Evolutionary conservation across 257 asterid species (phyloP).

Genomic region (Solanum sejunctum): DNA sequence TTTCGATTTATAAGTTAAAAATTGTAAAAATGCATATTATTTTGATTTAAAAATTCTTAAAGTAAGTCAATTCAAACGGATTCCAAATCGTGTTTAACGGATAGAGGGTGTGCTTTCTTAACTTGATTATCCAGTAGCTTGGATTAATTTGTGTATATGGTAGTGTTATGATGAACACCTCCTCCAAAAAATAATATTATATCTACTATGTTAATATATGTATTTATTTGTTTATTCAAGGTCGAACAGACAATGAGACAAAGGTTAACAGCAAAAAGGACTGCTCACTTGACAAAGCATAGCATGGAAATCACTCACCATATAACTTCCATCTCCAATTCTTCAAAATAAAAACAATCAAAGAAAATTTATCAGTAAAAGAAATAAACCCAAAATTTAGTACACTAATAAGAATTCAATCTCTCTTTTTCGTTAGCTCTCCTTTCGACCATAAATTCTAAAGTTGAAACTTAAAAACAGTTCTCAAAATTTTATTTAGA

Average conservation of each 20-base stretch:
- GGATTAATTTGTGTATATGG: background rate
- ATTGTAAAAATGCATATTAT: no score
- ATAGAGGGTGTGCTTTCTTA: background rate
- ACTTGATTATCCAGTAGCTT: background rate
- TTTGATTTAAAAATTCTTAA: no score
- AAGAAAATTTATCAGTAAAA: background rate
- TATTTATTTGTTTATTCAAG: conserved; percentile 5
- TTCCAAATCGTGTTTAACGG: background rate
- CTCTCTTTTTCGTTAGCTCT: background rate
- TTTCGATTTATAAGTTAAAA: no score
- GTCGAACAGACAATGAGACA: conserved; percentile 84
- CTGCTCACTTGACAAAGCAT: conserved; percentile 54
- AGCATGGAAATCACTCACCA: conserved; percentile 49
- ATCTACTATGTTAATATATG: background rate
- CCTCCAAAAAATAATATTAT: background rate
- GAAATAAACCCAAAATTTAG: background rate
- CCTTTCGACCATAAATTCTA: background rate
- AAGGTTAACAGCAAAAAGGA: conserved; percentile 27
- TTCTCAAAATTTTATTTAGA: background rate
- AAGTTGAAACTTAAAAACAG: background rate
- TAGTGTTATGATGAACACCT: background rate
- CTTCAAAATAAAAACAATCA: background rate
- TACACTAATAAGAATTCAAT: background rate
- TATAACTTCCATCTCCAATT: background rate
- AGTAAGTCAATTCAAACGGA: no score